Conservation (phyloP, 1,284 basidiomycete species). For the Sutorius eximius region DNA sequence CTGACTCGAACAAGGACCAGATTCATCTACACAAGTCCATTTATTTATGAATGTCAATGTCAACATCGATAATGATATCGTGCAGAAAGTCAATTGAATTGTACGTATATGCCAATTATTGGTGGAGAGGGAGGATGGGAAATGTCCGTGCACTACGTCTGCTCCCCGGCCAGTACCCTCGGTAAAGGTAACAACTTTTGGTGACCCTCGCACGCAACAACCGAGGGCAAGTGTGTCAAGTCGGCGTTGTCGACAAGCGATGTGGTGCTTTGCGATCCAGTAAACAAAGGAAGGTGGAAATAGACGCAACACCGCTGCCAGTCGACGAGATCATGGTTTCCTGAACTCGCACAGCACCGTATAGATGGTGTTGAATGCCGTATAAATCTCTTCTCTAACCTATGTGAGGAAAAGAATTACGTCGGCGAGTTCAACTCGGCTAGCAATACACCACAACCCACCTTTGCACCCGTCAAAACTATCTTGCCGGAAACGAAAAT, state of each 20-base stretch:
- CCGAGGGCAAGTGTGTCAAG: constrained; percentile 12
- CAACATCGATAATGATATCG: constrained; percentile 31
- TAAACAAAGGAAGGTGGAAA: neutral
- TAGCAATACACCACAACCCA: constrained; percentile 37
- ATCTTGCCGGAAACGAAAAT: constrained; percentile 99
- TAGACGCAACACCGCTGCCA: neutral
- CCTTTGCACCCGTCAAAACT: constrained; percentile 98
- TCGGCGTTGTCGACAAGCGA: constrained; percentile 11
- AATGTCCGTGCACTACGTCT: constrained; percentile 43
- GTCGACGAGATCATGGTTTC: constrained; percentile 57
- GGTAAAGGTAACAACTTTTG: constrained; percentile 26
- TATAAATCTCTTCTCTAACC: constrained; percentile 99
- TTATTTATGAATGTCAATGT: constrained; percentile 14
- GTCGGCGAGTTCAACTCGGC: constrained; percentile 38
- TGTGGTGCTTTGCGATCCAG: neutral
- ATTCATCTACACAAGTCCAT: constrained; percentile 1
- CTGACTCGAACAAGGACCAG: neutral
- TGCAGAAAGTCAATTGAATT: constrained; percentile 27
- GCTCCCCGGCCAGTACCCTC: constrained; percentile 35
- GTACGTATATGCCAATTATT: constrained; percentile 33
- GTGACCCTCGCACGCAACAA: neutral
- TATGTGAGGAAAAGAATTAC: constrained; percentile 41
- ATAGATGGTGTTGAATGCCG: constrained; percentile 99
- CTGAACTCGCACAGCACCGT: constrained; percentile 90
- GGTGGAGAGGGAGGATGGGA: constrained; percentile 27